These are phyloP conservation scores for Penicillium corylophilum DNA, from an alignment of 2,329 filamentous ascomycete species.

Conservation along the genomic window DNA sequence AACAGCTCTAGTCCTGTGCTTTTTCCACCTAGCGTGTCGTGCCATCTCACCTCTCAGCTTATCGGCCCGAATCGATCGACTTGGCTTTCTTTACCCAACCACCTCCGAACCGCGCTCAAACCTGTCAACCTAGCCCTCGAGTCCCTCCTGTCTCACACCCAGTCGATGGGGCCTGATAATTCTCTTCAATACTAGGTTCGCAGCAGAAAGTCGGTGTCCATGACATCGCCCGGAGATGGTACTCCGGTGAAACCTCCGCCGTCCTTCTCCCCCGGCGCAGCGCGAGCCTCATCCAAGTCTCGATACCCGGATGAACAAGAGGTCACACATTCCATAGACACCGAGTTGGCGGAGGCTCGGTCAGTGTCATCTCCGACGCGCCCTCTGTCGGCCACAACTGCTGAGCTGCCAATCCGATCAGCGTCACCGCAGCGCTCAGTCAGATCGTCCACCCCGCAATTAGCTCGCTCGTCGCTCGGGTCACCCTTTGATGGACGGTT, in stretches of 20 bases:
- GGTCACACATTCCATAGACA: constrained; percentile 47
- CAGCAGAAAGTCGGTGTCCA: constrained; percentile 49
- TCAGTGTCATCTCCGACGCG: constrained; percentile 59
- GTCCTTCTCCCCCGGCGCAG: constrained; percentile 66
- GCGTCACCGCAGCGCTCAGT: constrained; percentile 64
- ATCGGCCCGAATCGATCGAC: constrained; percentile 15
- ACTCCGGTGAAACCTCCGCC: constrained; percentile 66
- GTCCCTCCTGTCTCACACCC: not conserved
- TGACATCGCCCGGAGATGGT: constrained; percentile 68
- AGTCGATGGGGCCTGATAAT: constrained; percentile 34
- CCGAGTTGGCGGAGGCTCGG: constrained; percentile 51
- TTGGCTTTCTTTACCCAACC: constrained; percentile 19
- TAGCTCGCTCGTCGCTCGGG: constrained; percentile 48
- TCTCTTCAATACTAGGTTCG: constrained; percentile 16
- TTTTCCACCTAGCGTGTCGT: not conserved
- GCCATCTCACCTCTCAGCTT: constrained; percentile 1
- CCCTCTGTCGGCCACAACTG: constrained; percentile 58
- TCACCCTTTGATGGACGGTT: constrained; percentile 54
- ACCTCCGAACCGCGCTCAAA: constrained; percentile 9
- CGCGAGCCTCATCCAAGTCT: constrained; percentile 60
- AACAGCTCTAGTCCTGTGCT: not conserved
- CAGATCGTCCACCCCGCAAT: constrained; percentile 53
- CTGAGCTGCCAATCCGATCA: constrained; percentile 67
- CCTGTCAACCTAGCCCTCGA: not conserved
- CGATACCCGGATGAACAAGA: constrained; percentile 54